Conservation (phyloP, 2,329 filamentous ascomycete genomes). For the Mycosphaerelloides madeirae region DNA sequence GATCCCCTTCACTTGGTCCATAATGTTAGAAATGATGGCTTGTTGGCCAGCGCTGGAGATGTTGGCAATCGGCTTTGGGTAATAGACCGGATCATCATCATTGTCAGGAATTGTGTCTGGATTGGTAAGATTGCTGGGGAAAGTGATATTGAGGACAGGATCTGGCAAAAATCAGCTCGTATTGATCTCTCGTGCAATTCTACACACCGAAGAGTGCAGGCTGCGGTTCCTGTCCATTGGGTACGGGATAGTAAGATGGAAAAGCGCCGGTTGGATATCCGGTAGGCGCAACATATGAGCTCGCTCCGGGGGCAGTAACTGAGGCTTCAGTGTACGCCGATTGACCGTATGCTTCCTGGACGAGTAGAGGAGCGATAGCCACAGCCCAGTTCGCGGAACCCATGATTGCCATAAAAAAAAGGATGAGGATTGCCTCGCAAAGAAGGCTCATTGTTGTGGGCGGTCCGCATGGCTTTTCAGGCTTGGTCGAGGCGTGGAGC, state of each 20-base stretch:
- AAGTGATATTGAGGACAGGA: constrained; percentile 52
- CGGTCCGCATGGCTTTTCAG: neutral
- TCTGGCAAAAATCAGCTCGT: constrained; percentile 30
- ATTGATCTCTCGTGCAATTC: too few species aligned
- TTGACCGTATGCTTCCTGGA: constrained; percentile 14
- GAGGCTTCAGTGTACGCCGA: constrained; percentile 7
- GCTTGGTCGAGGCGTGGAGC: neutral
- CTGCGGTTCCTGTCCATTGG: constrained; percentile 50
- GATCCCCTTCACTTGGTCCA: constrained; percentile 45
- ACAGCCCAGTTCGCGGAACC: constrained; percentile 6
- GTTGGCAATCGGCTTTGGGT: constrained; percentile 45
- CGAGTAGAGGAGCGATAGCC: constrained; percentile 12
- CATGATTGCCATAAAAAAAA: constrained; percentile 6
- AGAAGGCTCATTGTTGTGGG: neutral
- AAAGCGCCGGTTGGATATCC: constrained; percentile 51
- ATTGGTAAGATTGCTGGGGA: constrained; percentile 50
- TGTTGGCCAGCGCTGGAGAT: constrained; percentile 39
- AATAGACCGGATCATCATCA: constrained; percentile 49
- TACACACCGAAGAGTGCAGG: constrained; percentile 39
- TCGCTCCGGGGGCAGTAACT: constrained; percentile 5
- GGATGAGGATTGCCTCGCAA: neutral
- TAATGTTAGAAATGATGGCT: constrained; percentile 40
- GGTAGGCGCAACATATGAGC: constrained; percentile 40
- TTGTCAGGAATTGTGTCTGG: constrained; percentile 48
- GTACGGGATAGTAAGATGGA: constrained; percentile 45